Conservation (phyloP, 148 eudicot species). For the Suaeda aralocaspica region DNA sequence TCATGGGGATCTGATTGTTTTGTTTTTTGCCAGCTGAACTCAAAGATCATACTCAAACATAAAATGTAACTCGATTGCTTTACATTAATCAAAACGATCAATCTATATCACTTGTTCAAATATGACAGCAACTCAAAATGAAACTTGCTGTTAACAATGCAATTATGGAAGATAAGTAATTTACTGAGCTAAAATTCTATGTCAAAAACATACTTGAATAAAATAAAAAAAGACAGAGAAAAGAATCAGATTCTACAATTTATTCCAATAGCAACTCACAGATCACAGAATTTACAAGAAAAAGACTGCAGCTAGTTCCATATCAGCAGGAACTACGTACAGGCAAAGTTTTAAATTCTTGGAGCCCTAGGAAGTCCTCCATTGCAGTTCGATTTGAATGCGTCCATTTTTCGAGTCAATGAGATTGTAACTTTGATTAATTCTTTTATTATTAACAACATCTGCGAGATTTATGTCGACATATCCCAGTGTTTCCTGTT, state of each 20-base stretch:
- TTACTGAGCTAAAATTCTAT: neutral
- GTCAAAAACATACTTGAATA: neutral
- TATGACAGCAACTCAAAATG: neutral
- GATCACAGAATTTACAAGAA: constrained; percentile 6
- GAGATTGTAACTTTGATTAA: constrained; percentile 60
- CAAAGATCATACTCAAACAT: too few relatives aligned
- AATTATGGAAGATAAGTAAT: neutral
- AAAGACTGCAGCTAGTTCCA: constrained; percentile 5
- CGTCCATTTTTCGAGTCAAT: constrained; percentile 70
- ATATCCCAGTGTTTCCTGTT: constrained; percentile 71
- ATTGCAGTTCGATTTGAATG: constrained; percentile 64
- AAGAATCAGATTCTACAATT: neutral
- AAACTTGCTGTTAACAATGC: neutral
- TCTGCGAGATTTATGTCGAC: constrained; percentile 58
- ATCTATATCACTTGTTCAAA: neutral
- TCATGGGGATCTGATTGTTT: too few relatives aligned
- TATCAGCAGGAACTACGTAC: neutral
- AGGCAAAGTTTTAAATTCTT: neutral
- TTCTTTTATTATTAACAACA: constrained; percentile 59
- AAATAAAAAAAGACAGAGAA: too few relatives aligned
- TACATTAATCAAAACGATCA: too few relatives aligned
- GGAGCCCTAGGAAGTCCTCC: constrained; percentile 47
- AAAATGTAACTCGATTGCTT: too few relatives aligned
- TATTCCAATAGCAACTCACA: neutral
- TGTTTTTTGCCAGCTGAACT: too few relatives aligned